Evolutionary conservation across 345 rosid species (phyloP), one percentile per base, ranked within the genome.

Genomic region (Mangifera indica): DNA sequence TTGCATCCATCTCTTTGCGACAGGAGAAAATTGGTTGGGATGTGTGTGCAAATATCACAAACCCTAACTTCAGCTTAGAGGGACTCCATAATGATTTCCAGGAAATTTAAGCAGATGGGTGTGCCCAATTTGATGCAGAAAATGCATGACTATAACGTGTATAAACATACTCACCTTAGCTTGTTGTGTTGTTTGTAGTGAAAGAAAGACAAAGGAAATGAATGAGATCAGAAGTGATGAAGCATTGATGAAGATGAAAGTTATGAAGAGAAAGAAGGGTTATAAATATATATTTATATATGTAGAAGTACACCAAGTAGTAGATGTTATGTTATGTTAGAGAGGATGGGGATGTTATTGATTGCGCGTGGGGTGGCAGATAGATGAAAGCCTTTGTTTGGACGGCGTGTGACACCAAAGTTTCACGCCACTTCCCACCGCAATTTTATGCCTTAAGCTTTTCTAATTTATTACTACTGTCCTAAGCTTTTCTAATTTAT

Each of bases 361-460:
- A 89, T 86, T 91, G 94, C 97, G 98, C 98, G 95, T 93, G 98
- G 97, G 89, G 86, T 84, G 82, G 87, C 85, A 81, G 81, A 78
- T 75, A 12, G 72, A 77, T 60, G 72, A 83, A 78, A 81, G 89
- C 42, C 84, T 81, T 86, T 85, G 79, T 93, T 93, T 93, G 98
- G 98, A 85, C 98, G 98, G 97, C 92, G 89, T 86, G 85, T 86
- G 85, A 78, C 85, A 75, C 78, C 81, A 77, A 56, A 58, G 75
- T 85, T 77, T 84, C 87, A 87, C 90, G 91, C 89, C 90, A 85
- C 82, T 79, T 78, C 69, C 83, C 77, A 79, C 87, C 82, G 84
- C 86, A 73, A 86, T 71, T 81, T 89, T 92, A 71, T 81, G 78
- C 76, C 81, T 75, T 76, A 84, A 82, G 87, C 67, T 83, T 37